Evolutionary conservation across 2,329 filamentous ascomycete species (phyloP).

Genomic region (Beauveria australis): DNA sequence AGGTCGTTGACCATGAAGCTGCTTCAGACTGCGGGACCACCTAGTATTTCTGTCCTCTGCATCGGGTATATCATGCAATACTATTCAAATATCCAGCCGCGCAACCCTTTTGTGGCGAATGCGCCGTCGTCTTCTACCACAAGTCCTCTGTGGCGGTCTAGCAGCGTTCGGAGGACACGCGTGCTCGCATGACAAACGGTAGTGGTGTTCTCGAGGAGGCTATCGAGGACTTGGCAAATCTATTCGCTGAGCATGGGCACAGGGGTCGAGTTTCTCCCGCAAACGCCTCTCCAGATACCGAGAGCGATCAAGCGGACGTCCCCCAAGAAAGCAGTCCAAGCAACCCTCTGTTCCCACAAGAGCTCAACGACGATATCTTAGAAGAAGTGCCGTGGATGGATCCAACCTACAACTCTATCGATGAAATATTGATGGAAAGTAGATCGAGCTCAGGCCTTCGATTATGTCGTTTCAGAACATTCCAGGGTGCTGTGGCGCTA

Average conservation of each 20-base stretch:
- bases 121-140: slow-evolving; percentile 22
- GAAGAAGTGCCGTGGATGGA: slow-evolving; percentile 18
- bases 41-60: slow-evolving; percentile 25
- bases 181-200: slow-evolving; percentile 4
- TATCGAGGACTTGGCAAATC: background rate
- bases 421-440: background rate
- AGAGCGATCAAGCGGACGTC: background rate
- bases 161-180: slow-evolving; percentile 16
- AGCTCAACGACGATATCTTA: background rate
- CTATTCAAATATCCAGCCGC: background rate
- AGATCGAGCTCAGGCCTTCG: background rate
- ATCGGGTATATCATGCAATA: slow-evolving; percentile 22
- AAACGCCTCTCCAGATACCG: background rate
- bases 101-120: slow-evolving; percentile 27
- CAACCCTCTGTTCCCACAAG: background rate
- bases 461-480: slow-evolving; percentile 22
- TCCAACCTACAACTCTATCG: slow-evolving; percentile 16
- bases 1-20: slow-evolving; percentile 16
- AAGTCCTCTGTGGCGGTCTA: slow-evolving; percentile 14
- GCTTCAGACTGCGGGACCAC: slow-evolving; percentile 14
- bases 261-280: background rate
- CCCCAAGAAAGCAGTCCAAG: background rate
- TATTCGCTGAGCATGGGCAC: background rate
- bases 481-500: slow-evolving; percentile 19
- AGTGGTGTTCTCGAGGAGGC: background rate